Evolutionary conservation across 1,284 basidiomycete genomes (phyloP).

Genomic region (Cryptococcus sp.): DNA sequence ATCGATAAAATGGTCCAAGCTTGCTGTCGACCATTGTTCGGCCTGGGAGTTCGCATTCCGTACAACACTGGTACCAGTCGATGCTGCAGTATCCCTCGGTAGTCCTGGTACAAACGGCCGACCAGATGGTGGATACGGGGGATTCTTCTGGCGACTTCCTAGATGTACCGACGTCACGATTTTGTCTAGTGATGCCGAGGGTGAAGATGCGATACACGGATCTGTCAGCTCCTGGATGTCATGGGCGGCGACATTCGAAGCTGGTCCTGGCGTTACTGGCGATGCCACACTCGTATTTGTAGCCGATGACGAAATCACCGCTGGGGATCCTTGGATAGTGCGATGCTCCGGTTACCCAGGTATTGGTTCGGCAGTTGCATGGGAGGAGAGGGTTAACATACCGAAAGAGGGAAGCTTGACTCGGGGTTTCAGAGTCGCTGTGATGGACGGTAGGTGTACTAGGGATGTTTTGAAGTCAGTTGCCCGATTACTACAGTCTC

Average conservation of each 20-base stretch:
- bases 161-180: conserved; percentile 5
- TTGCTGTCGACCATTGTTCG: not conserved
- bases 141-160: conserved; percentile 10
- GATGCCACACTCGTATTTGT: conserved; percentile 7
- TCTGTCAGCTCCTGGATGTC: conserved; percentile 2
- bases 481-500: not conserved
- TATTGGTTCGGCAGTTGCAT: conserved; percentile 8
- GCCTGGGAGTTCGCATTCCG: conserved; percentile 1
- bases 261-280: conserved; percentile 1
- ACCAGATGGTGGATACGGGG: conserved; percentile 4
- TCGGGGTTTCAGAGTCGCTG: conserved; percentile 3
- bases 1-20: not conserved
- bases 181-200: conserved; percentile 2
- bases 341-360: conserved; percentile 3
- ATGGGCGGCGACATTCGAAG: conserved; percentile 6
- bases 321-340: conserved; percentile 6
- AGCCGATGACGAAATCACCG: not conserved
- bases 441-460: conserved; percentile 2
- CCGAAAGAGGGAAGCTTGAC: not conserved
- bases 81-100: conserved; percentile 6
- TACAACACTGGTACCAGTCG: conserved; percentile 1
- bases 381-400: conserved; percentile 3
- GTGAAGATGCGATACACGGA: conserved; percentile 6
- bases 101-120: conserved; percentile 9
- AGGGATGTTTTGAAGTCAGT: not conserved